phyloP scores from a whole-genome alignment of 2,329 filamentous ascomycete species.

The Parastagonospora nodorum region DNA sequence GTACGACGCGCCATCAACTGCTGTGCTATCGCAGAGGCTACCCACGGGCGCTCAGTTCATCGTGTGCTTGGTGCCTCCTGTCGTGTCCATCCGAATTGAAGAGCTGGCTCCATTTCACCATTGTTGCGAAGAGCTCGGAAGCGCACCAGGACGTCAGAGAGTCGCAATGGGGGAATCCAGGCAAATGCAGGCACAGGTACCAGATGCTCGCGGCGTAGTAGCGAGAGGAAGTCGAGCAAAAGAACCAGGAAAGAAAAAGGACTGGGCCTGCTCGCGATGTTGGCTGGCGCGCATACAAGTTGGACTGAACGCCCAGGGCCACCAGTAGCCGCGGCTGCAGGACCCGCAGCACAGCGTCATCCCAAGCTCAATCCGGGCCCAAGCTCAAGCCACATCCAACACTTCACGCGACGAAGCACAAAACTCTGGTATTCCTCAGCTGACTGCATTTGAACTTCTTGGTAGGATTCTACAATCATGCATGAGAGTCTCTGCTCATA shows the following conservation, averaged over 20 bases:
- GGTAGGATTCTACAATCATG: background rate
- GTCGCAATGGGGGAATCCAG: background rate
- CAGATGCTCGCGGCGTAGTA: background rate
- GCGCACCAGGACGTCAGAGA: no score
- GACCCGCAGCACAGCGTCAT: conserved; percentile 19
- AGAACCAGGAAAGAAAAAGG: background rate
- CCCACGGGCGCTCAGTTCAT: conserved; percentile 50
- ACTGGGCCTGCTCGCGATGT: conserved; percentile 7
- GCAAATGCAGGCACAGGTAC: background rate
- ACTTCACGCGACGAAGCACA: background rate
- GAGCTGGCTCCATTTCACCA: conserved; percentile 48
- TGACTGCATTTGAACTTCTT: background rate
- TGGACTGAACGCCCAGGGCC: conserved; percentile 8
- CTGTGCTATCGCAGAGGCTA: conserved; percentile 3
- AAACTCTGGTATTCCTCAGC: no score
- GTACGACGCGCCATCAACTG: background rate
- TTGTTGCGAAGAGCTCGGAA: conserved; percentile 16
- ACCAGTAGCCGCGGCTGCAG: conserved; percentile 1
- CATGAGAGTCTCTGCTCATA: background rate
- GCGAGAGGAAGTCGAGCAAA: background rate
- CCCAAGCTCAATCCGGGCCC: conserved; percentile 5
- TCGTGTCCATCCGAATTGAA: conserved; percentile 46
- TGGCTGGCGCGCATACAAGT: conserved; percentile 19
- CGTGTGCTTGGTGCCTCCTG: conserved; percentile 45
- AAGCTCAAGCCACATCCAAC: conserved; percentile 11